Conservation (phyloP, 2,329 filamentous ascomycete species). For the Talaromyces albobiverticillius region DNA sequence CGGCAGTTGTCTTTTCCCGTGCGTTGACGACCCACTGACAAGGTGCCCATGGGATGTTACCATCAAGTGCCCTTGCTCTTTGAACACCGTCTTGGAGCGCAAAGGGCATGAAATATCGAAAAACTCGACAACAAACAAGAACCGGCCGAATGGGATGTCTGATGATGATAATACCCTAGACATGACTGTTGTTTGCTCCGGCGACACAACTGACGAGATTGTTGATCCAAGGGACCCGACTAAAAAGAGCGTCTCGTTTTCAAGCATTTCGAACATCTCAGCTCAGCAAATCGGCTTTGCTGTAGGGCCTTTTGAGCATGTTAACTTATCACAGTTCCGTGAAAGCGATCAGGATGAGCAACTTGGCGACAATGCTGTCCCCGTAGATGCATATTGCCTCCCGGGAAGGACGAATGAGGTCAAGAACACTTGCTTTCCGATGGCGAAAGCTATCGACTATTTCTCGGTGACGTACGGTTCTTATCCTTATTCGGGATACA, state of each 20-base stretch:
- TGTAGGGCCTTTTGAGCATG: conserved; percentile 89
- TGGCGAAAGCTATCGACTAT: conserved; percentile 83
- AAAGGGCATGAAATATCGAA: conserved; percentile 25
- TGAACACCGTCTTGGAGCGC: conserved; percentile 68
- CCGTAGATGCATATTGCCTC: conserved; percentile 87
- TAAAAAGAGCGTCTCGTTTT: conserved; percentile 86
- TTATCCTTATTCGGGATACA: conserved; percentile 90
- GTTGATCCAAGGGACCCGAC: conserved; percentile 71
- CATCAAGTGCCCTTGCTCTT: conserved; percentile 78
- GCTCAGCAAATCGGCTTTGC: conserved; percentile 91
- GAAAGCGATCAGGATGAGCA: conserved; percentile 90
- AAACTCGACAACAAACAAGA: conserved; percentile 18
- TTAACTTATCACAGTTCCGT: conserved; percentile 84
- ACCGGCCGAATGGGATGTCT: conserved; percentile 43
- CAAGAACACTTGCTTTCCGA: conserved; percentile 78
- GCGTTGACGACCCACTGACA: conserved; percentile 79
- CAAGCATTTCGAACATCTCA: conserved; percentile 69
- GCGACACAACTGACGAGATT: conserved; percentile 80
- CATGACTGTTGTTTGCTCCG: conserved; percentile 86
- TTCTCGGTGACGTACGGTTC: conserved; percentile 84
- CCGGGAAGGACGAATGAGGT: conserved; percentile 79
- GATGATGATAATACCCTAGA: conserved; percentile 86
- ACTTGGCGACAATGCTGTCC: conserved; percentile 81
- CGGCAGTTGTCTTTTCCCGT: conserved; percentile 86
- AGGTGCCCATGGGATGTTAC: conserved; percentile 85